Evolutionary conservation across 257 asterid genomes (phyloP), one percentile per base, ranked within the genome.

Genomic region (Osmanthus fragrans): DNA sequence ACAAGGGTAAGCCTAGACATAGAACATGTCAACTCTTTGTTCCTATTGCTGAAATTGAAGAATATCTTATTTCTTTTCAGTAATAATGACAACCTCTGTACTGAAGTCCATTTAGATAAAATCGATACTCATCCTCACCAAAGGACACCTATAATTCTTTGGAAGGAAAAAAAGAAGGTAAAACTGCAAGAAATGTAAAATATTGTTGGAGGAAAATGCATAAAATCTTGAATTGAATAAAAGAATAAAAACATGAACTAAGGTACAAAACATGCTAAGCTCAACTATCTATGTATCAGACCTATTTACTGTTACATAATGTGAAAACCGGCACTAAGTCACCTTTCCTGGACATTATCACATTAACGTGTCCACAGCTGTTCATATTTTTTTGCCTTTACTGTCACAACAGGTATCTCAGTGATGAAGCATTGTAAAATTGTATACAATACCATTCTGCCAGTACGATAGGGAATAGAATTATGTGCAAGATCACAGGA

Each of bases 401-500:
- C 64, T 56, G 12, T n/a, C 23, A n/a, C 63, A 25, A 68, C 64
- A n/a, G 2, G 25, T 56, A 12, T 56, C 65, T 56, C 25, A 56
- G 2, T 19, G 12, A 56, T 56, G 65, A 56, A n/a, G 29, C 29
- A n/a, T 32, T 42, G 32, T 18, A 77, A 63, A 45, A 23, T 66
- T 33, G 30, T 36, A 71, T n/a, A 64, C 64, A 64, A 56, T 16
- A 68, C 56, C 30, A 74, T 25, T 36, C 45, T 63, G 72, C 40
- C 40, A 60, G 65, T 56, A 68, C 18, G 34, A 42, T 54, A 51
- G 49, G 73, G 25, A 70, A 15, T 13, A n/a, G 40, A 71, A 45
- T 76, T 42, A 49, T 72, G 49, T 73, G 65, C 25, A 70, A 71
- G 76, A 37, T 40, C n/a, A 80, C 39, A 6, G 32, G 76, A 68